phyloP scores from a whole-genome alignment of 352 stramenopile species.

The Phytophthora fragariaefolia region DNA sequence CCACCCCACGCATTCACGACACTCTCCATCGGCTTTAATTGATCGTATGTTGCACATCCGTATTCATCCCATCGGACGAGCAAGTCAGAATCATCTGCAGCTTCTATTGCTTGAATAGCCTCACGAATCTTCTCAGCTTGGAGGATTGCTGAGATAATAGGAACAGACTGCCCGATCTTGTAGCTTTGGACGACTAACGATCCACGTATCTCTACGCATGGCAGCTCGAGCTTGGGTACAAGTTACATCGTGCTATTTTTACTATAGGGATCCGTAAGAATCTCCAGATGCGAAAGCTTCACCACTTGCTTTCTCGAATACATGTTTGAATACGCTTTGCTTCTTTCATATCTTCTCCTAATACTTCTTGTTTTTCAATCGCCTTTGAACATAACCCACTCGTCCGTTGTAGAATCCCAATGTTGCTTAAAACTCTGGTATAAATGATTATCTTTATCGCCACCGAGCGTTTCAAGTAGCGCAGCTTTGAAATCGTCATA shows the following conservation, averaged over 20 bases:
- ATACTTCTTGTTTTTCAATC: neutral
- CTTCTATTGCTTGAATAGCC: neutral
- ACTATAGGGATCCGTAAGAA: neutral
- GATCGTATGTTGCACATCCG: slow-evolving; percentile 2
- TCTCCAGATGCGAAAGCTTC: neutral
- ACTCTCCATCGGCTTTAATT: neutral
- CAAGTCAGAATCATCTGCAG: neutral
- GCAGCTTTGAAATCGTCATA: slow-evolving; percentile 5
- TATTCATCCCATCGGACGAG: slow-evolving; percentile 2
- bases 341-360: neutral
- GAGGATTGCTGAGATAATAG: neutral
- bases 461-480: neutral
- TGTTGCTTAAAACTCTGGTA: slow-evolving; percentile 17
- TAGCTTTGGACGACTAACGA: neutral
- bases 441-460: neutral
- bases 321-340: neutral
- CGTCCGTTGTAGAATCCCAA: slow-evolving; percentile 12
- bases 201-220: neutral
- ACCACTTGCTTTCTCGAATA: neutral
- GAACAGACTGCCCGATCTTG: slow-evolving; percentile 3
- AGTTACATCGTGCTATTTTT: neutral
- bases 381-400: slow-evolving; percentile 1
- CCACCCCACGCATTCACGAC: slow-evolving; percentile 1
- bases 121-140: slow-evolving; percentile 1
- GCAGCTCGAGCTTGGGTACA: neutral